Evolutionary conservation across 202 grass and related monocot genomes (phyloP), one percentile per base, ranked within the genome.

Genomic region (Miscanthus sacchariflorus): DNA sequence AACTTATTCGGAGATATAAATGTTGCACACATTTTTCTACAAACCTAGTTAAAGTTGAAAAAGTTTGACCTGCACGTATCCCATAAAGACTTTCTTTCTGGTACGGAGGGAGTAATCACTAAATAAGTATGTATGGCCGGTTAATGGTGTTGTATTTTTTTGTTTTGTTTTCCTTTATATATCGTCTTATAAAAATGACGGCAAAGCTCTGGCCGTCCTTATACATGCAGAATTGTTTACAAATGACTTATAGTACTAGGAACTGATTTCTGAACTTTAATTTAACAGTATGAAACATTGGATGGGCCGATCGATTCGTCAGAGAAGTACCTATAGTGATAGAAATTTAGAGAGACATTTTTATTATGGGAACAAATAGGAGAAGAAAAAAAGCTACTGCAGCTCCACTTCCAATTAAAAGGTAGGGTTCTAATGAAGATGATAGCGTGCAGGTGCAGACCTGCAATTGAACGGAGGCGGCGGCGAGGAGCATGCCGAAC

Each of bases 381-480:
- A 13, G 24, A 68, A n/a, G 25, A 43, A 63, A 42, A 38, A 3
- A 68, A 44, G 61, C 59, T 46, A 46, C 15, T 48, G 14, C 24
- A 46, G 15, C 24, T 80, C 61, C 15, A 67, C 21, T 30, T 19
- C 14, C 59, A 19, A 66, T 30, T 28, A 28, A 12, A 81, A n/a
- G 36, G 24, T 68, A 68, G 63, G 79, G 79, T 65, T 79, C 54
- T 27, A 42, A 64, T 18, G 38, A 45, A 66, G 78, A 28, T 40
- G 61, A 36, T 50, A 49, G 64, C 64, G 64, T 35, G 25, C 79
- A 69, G 79, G 24, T 48, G 64, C 79, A 69, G 25, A 69, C 64
- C 79, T 50, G 17, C 9, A 19, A 33, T 10, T 49, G 17, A 81
- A 68, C 43, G 79, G 43, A 49, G 64, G 33, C 43, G 17, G 27